Evolutionary conservation across 169 alveolate species (phyloP).

Genomic region (Theileria luwenshuni): DNA sequence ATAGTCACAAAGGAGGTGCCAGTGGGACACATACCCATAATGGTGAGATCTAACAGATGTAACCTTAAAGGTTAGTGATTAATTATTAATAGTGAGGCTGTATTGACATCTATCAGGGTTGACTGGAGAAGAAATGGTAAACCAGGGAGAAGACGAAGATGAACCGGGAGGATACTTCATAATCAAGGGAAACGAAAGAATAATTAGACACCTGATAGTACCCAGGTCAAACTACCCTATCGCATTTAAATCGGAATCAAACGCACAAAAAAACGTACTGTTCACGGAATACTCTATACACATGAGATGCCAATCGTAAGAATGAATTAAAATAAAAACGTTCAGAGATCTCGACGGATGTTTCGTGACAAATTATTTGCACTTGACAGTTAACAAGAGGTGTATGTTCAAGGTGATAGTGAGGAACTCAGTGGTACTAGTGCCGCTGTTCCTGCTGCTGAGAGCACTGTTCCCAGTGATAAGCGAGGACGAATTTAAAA

Average conservation of each 20-base stretch:
- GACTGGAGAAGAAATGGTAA: constrained; percentile 88
- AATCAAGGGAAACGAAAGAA: constrained; percentile 96
- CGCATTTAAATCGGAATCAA: constrained; percentile 70
- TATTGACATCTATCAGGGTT: constrained; percentile 62
- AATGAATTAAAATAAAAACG: not conserved
- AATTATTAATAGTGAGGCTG: no score
- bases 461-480: constrained; percentile 58
- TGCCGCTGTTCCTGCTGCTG: constrained; percentile 54
- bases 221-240: constrained; percentile 65
- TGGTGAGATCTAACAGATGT: constrained; percentile 95
- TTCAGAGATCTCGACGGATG: constrained; percentile 72
- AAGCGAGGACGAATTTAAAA: constrained; percentile 66
- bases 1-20: constrained; percentile 73
- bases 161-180: constrained; percentile 99
- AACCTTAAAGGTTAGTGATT: constrained; percentile 81
- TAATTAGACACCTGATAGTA: constrained; percentile 94
- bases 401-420: constrained; percentile 74
- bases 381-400: constrained; percentile 73
- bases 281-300: constrained; percentile 75
- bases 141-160: constrained; percentile 95
- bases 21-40: constrained; percentile 95
- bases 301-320: constrained; percentile 74
- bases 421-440: constrained; percentile 52
- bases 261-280: constrained; percentile 61
- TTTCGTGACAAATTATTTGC: constrained; percentile 71